phyloP scores from a whole-genome alignment of 2,329 filamentous ascomycete genomes.

The Epichloe sp. region DNA sequence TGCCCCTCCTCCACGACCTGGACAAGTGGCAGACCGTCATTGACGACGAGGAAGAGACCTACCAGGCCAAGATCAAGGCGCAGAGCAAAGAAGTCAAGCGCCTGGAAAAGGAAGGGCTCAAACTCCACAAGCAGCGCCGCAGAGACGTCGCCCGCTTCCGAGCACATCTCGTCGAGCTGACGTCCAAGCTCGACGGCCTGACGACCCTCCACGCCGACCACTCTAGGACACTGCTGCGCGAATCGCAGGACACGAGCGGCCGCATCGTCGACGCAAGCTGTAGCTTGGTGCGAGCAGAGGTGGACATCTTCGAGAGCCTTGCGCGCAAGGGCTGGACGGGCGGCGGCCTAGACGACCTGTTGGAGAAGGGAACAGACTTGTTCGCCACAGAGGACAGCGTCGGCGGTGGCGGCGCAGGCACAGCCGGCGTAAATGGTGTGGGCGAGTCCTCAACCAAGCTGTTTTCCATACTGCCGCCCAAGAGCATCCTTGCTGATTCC shows the following conservation, averaged over 20 bases:
- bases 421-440: slow-evolving; percentile 5
- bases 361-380: slow-evolving; percentile 50
- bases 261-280: slow-evolving; percentile 52
- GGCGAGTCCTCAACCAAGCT: slow-evolving; percentile 32
- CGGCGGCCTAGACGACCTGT: slow-evolving; percentile 50
- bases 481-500: slow-evolving; percentile 46
- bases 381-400: slow-evolving; percentile 34
- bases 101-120: slow-evolving; percentile 52
- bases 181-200: slow-evolving; percentile 47
- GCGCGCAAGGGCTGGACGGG: slow-evolving; percentile 56
- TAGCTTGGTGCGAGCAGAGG: slow-evolving; percentile 52
- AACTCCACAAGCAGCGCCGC: slow-evolving; percentile 45
- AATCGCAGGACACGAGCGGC: slow-evolving; percentile 51
- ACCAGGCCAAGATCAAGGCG: slow-evolving; percentile 39
- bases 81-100: slow-evolving; percentile 48
- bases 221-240: slow-evolving; percentile 43
- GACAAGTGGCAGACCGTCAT: slow-evolving; percentile 51
- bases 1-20: slow-evolving; percentile 55
- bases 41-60: slow-evolving; percentile 50
- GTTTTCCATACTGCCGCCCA: slow-evolving; percentile 51
- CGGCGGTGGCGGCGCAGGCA: slow-evolving; percentile 2
- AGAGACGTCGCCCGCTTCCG: slow-evolving; percentile 50
- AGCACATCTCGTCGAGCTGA: slow-evolving; percentile 50
- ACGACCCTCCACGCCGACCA: slow-evolving; percentile 48
- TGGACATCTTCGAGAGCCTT: slow-evolving; percentile 56